A percentile compares a stretch with the other conserved stretches of the same genome.
These are phyloP conservation scores for Stagonosporopsis tanaceti DNA, from an alignment of 2,329 filamentous ascomycete genomes.

Conservation along the genomic window DNA sequence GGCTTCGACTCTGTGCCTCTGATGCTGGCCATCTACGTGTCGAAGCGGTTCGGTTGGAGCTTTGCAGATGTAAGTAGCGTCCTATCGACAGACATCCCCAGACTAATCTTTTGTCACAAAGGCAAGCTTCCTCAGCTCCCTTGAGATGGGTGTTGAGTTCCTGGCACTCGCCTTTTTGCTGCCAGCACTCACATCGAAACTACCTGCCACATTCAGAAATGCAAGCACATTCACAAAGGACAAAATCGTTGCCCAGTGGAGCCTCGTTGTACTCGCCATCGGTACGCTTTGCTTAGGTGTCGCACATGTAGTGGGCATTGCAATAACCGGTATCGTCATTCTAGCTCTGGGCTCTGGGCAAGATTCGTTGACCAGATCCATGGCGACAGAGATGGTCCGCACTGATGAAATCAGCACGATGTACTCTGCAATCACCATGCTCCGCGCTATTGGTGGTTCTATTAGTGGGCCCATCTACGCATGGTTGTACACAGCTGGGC, in stretches of 20 bases:
- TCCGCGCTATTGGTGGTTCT: conserved; percentile 28
- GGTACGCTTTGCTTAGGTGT: conserved; percentile 22
- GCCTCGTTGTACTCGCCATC: conserved; percentile 19
- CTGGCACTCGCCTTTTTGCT: conserved; percentile 19
- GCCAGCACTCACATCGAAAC: conserved; percentile 15
- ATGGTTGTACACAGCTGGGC: conserved; percentile 22
- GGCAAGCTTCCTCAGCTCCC: conserved; percentile 28
- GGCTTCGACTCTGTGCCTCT: conserved; percentile 27
- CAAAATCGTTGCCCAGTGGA: conserved; percentile 17
- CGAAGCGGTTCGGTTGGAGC: conserved; percentile 28
- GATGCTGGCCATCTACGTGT: conserved; percentile 31
- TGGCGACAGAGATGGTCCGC: conserved; percentile 30
- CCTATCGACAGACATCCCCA: too few relatives aligned
- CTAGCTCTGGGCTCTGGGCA: conserved; percentile 29
- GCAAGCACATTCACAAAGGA: conserved; percentile 17
- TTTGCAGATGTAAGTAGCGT: conserved; percentile 27
- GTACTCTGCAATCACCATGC: conserved; percentile 33
- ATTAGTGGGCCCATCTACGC: conserved; percentile 30
- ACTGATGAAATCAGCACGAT: conserved; percentile 20
- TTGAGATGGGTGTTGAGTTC: conserved; percentile 30
- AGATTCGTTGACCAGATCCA: conserved; percentile 28
- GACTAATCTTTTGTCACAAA: conserved; percentile 1
- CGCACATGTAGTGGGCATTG: conserved; percentile 22
- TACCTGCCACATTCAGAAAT: conserved; percentile 6
- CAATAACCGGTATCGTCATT: conserved; percentile 23